Conservation (phyloP, 331 rosid species). For the Erythrophleum ivorense region DNA sequence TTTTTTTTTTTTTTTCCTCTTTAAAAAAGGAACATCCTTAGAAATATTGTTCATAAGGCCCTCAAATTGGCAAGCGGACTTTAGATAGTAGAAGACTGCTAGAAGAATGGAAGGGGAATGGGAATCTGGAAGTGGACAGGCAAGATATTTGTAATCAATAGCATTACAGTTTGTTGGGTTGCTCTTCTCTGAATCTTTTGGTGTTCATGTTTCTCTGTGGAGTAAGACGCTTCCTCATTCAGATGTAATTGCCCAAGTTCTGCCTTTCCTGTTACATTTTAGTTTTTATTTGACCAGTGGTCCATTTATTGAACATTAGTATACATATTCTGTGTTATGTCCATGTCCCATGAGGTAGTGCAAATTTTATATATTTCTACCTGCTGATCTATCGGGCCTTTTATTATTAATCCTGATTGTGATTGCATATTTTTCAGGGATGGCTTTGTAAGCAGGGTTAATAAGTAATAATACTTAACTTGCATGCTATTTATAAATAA, state of each 20-base stretch:
- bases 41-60: not conserved
- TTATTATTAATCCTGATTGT: too few relatives aligned
- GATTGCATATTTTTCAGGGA: too few relatives aligned
- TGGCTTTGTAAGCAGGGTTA: not conserved
- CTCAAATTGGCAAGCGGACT: not conserved
- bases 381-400: too few relatives aligned
- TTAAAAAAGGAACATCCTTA: not conserved
- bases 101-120: not conserved
- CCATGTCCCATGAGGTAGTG: too few relatives aligned
- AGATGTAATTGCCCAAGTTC: constrained; percentile 18
- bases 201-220: not conserved
- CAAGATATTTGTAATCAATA: not conserved
- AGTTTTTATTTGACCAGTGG: not conserved
- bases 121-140: not conserved
- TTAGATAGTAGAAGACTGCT: not conserved
- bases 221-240: not conserved
- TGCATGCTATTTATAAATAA: constrained; percentile 41
- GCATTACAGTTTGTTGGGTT: not conserved
- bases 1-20: not conserved
- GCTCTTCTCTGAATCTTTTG: too few relatives aligned
- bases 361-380: too few relatives aligned
- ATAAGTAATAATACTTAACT: not conserved
- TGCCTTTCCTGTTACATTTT: not conserved
- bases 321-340: too few relatives aligned
- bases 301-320: constrained; percentile 4